A percentile compares a stretch with the other conserved stretches of the same genome.
Evolutionary conservation across 2,329 filamentous ascomycete genomes (phyloP).

Genomic region (Penicillium frequentans): DNA sequence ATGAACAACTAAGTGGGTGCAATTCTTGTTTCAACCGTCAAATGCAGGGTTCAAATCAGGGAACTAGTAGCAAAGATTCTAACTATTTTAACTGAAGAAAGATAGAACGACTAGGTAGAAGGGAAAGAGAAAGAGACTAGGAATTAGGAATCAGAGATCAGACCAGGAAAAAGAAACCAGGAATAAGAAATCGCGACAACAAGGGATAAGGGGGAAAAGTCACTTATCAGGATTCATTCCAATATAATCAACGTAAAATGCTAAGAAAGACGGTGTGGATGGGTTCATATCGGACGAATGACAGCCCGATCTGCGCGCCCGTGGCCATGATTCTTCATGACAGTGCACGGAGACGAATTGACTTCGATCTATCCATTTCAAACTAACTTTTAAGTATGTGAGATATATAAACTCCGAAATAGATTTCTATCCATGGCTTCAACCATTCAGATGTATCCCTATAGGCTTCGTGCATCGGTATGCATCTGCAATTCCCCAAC

Average conservation of each 20-base stretch:
- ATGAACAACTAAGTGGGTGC: not conserved
- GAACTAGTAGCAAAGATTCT: not conserved
- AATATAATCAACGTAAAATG: not conserved
- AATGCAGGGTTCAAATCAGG: not conserved
- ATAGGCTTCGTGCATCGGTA: no score
- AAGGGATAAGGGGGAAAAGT: not conserved
- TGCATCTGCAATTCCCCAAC: no score
- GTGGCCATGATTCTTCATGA: conserved; percentile 15
- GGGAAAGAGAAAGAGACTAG: not conserved
- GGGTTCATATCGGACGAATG: conserved; percentile 25
- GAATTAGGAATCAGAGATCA: not conserved
- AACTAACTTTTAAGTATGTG: not conserved
- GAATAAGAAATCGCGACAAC: not conserved
- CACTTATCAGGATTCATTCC: not conserved
- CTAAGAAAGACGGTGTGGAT: conserved; percentile 21
- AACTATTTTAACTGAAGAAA: not conserved
- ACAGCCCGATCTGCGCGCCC: conserved; percentile 18
- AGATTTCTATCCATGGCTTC: no score
- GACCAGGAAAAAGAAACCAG: not conserved
- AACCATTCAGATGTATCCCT: no score
- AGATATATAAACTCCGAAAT: not conserved
- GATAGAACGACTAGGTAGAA: not conserved
- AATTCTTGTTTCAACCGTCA: conserved; percentile 4
- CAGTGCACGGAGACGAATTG: not conserved
- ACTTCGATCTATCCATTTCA: conserved; percentile 6